A percentile compares a stretch with the other conserved stretches of the same genome.
phyloP scores from a whole-genome alignment of 1,139 yeast species.

The Magnusiomyces magnusii region DNA sequence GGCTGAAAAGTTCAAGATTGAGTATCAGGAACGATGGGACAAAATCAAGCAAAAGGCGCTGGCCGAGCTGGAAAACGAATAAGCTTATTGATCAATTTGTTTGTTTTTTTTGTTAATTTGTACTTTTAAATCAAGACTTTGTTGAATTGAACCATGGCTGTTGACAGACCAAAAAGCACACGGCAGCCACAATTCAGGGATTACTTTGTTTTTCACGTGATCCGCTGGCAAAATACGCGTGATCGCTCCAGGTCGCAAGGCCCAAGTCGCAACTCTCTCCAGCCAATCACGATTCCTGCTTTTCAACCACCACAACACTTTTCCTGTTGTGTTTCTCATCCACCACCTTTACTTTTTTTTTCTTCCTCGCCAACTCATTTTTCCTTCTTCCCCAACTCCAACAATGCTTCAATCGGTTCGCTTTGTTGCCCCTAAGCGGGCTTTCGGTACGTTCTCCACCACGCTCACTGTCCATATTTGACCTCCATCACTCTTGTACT shows the following conservation, averaged over 20 bases:
- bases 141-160: too few species aligned
- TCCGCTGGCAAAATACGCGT: background rate
- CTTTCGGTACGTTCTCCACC: conserved; percentile 13
- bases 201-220: background rate
- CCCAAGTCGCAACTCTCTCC: conserved; percentile 1
- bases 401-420: conserved; percentile 16
- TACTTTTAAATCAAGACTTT: too few species aligned
- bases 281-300: conserved; percentile 11
- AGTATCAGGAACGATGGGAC: conserved; percentile 24
- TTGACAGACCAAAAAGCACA: too few species aligned
- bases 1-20: conserved; percentile 37
- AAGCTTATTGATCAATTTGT: background rate
- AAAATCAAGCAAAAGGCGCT: conserved; percentile 17
- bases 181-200: too few species aligned
- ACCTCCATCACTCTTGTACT: too few species aligned
- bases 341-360: background rate
- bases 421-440: conserved; percentile 13
- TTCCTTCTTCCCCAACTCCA: background rate
- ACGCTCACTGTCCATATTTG: background rate
- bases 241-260: background rate
- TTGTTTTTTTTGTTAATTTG: too few species aligned
- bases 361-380: too few species aligned
- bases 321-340: conserved; percentile 4
- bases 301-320: conserved; percentile 5
- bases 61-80: conserved; percentile 14